Evolutionary conservation across 306 rosid genomes (phyloP).

Genomic region (Prunus davidiana): DNA sequence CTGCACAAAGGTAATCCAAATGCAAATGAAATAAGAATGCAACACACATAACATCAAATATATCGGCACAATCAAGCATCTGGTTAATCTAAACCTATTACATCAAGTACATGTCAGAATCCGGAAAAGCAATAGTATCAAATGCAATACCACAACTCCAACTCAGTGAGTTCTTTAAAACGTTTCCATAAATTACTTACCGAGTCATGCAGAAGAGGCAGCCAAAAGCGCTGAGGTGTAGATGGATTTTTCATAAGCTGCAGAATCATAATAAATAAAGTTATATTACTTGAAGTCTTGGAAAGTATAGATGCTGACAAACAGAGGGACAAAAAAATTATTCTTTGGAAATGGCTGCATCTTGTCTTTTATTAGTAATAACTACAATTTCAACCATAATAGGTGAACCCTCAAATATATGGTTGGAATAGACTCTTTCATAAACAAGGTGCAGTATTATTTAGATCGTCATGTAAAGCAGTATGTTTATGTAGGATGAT

Average conservation of each 20-base stretch:
- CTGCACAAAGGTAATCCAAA: constrained; percentile 41
- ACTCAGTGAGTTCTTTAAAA: neutral
- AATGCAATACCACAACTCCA: neutral
- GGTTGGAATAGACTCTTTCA: no score
- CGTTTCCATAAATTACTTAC: constrained; percentile 35
- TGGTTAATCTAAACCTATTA: neutral
- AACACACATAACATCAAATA: neutral
- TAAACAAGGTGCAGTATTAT: no score
- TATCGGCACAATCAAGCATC: neutral
- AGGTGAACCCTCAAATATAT: no score
- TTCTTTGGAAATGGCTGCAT: neutral
- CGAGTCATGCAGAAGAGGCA: constrained; percentile 85
- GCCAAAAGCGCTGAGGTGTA: constrained; percentile 93
- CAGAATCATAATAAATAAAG: constrained; percentile 7
- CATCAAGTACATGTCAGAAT: neutral
- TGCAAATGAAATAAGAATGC: neutral
- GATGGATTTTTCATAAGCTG: constrained; percentile 93
- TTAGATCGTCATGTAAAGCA: neutral
- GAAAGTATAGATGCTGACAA: neutral
- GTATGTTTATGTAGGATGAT: neutral
- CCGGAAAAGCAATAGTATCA: neutral
- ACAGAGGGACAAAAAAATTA: neutral
- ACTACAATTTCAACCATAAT: no score
- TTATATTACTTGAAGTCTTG: neutral
- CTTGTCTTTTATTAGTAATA: no score